Conservation (phyloP, 495 filamentous ascomycete species). For the Amphirosellinia nigrospora region DNA sequence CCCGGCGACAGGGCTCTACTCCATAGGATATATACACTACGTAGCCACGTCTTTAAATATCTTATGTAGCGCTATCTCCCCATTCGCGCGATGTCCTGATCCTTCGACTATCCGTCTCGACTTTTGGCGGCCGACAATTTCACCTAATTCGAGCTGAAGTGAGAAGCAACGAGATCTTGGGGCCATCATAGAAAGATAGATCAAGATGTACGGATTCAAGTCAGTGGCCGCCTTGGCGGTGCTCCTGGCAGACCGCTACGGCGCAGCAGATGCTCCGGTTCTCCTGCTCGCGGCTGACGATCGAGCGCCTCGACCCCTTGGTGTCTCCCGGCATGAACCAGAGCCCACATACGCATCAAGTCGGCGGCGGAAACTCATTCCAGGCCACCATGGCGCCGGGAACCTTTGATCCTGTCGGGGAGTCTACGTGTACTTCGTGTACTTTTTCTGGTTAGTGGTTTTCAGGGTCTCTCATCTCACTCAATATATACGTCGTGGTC, state of each 20-base stretch:
- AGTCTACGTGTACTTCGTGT: constrained; percentile 43
- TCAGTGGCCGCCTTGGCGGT: constrained; percentile 47
- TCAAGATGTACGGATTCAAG: constrained; percentile 54
- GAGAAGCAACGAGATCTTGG: not conserved
- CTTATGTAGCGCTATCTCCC: not conserved
- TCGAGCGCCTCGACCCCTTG: constrained; percentile 37
- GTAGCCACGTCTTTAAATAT: not conserved
- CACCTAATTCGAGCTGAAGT: not conserved
- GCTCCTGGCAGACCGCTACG: constrained; percentile 45
- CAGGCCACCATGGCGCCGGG: constrained; percentile 39
- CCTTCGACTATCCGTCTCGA: not conserved
- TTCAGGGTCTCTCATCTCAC: not conserved
- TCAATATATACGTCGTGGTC: not conserved
- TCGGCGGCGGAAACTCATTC: constrained; percentile 50
- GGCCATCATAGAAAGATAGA: not conserved
- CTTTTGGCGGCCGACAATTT: not conserved
- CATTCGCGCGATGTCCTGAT: not conserved
- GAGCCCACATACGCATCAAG: constrained; percentile 49
- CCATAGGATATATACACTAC: not conserved
- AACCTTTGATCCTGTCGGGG: constrained; percentile 33
- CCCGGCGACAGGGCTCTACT: not conserved
- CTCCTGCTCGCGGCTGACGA: constrained; percentile 34
- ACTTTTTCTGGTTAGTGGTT: constrained; percentile 29
- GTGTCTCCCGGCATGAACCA: constrained; percentile 37
- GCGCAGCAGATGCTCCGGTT: constrained; percentile 56